Evolutionary conservation across 2,329 filamentous ascomycete genomes (phyloP).

Genomic region (Pseudonectria buxi): DNA sequence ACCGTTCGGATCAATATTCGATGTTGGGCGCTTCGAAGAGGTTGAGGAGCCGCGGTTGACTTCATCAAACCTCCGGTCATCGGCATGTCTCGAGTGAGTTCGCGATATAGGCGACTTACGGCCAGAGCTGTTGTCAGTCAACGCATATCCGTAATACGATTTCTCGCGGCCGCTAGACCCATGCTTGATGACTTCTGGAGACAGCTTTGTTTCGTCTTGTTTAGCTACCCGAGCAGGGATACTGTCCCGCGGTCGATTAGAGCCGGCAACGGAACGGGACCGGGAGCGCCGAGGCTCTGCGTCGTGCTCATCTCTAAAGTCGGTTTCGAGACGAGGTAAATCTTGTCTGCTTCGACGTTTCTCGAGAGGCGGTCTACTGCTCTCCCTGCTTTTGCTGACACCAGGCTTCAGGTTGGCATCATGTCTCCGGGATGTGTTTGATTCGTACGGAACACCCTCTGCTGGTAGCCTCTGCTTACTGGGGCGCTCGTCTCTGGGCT

Average conservation of each 20-base stretch:
- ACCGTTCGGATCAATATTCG: conserved; percentile 21
- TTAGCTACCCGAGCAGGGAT: conserved; percentile 22
- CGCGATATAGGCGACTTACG: conserved; percentile 24
- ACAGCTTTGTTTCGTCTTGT: conserved; percentile 29
- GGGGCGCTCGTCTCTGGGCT: not conserved
- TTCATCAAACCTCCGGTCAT: conserved; percentile 21
- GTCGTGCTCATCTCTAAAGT: conserved; percentile 21
- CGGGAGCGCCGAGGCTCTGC: conserved; percentile 29
- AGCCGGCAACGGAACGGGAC: conserved; percentile 31
- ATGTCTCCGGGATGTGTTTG: conserved; percentile 8
- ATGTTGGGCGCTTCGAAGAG: conserved; percentile 20
- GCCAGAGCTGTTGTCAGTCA: conserved; percentile 7
- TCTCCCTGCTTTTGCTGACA: conserved; percentile 9
- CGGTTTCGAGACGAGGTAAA: conserved; percentile 40
- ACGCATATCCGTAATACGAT: conserved; percentile 29
- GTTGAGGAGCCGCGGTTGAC: conserved; percentile 20
- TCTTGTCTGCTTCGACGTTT: conserved; percentile 31
- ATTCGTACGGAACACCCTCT: not conserved
- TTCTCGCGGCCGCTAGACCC: conserved; percentile 37
- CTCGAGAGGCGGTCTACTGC: conserved; percentile 17
- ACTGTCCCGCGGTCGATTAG: conserved; percentile 27
- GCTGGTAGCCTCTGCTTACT: not conserved
- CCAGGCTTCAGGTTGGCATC: conserved; percentile 14
- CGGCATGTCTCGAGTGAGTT: conserved; percentile 23
- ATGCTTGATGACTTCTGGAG: conserved; percentile 37